A percentile compares a stretch with the other conserved stretches of the same genome.
These are phyloP conservation scores for Cryptococcus jaspeensis DNA, from an alignment of 1,284 basidiomycete genomes.

Conservation along the genomic window DNA sequence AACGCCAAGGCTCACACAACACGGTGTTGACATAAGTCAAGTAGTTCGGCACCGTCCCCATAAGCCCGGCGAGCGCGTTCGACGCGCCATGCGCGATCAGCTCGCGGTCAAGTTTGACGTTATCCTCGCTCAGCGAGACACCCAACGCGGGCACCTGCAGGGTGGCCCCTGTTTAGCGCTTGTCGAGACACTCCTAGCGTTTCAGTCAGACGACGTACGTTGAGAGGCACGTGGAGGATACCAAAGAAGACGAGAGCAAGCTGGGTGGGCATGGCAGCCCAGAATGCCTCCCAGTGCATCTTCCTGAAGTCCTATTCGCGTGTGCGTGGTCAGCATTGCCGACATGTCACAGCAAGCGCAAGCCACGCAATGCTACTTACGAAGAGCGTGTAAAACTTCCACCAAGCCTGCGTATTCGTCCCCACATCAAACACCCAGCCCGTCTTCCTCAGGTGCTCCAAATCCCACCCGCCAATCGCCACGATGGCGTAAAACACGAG, in stretches of 20 bases:
- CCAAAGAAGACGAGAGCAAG: slow-evolving; percentile 53
- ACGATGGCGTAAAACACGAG: slow-evolving; percentile 79
- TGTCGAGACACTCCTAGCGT: too few relatives aligned
- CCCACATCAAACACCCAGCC: slow-evolving; percentile 93
- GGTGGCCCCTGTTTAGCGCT: not conserved
- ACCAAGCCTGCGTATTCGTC: slow-evolving; percentile 67
- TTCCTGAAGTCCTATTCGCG: slow-evolving; percentile 57
- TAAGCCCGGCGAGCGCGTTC: slow-evolving; percentile 75
- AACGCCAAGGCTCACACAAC: slow-evolving; percentile 57
- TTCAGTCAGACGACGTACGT: slow-evolving; percentile 53
- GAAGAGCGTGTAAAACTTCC: slow-evolving; percentile 73
- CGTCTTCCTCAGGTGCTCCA: slow-evolving; percentile 61
- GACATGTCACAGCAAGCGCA: not conserved
- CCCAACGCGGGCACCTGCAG: slow-evolving; percentile 74
- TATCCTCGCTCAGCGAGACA: slow-evolving; percentile 84
- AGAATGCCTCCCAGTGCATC: slow-evolving; percentile 65
- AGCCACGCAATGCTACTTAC: slow-evolving; percentile 53
- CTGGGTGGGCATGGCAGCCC: slow-evolving; percentile 66
- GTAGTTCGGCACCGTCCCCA: slow-evolving; percentile 67
- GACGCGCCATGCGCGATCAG: slow-evolving; percentile 91
- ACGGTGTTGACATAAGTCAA: slow-evolving; percentile 78
- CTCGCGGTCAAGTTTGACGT: slow-evolving; percentile 90
- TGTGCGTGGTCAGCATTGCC: not conserved
- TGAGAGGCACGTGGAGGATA: slow-evolving; percentile 88
- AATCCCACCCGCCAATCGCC: slow-evolving; percentile 62